Conservation (phyloP, 1,284 basidiomycete species). For the Cutaneotrichosporon spelunceum region DNA sequence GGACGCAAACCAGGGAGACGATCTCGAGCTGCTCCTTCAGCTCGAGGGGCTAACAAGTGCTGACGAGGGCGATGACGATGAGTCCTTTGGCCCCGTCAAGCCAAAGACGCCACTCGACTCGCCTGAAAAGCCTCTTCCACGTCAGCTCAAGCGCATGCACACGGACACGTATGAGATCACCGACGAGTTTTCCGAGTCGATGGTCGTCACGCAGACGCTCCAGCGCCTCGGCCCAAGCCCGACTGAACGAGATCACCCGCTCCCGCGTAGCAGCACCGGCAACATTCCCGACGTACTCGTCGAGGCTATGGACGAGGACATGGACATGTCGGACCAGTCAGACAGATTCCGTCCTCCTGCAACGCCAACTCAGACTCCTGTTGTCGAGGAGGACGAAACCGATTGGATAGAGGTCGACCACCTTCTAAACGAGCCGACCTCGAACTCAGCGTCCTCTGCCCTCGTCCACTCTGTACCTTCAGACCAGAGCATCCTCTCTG, state of each 20-base stretch:
- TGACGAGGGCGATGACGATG: conserved; percentile 11
- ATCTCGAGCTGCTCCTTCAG: conserved; percentile 36
- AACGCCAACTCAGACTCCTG: conserved; percentile 9
- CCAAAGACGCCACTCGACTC: conserved; percentile 21
- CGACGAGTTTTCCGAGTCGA: conserved; percentile 50
- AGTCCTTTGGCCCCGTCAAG: not conserved
- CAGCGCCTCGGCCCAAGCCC: conserved; percentile 20
- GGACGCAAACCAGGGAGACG: conserved; percentile 11
- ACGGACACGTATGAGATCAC: conserved; percentile 52
- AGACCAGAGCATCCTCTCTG: not conserved
- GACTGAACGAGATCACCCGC: conserved; percentile 7
- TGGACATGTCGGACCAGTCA: conserved; percentile 5
- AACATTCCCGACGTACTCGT: conserved; percentile 21
- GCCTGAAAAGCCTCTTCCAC: conserved; percentile 26
- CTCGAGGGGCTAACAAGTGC: conserved; percentile 36
- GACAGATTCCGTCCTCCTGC: not conserved
- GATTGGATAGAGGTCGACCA: conserved; percentile 52
- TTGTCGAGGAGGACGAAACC: conserved; percentile 28
- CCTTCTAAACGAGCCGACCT: conserved; percentile 19
- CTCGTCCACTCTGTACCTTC: not conserved
- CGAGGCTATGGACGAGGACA: conserved; percentile 24
- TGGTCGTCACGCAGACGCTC: conserved; percentile 33
- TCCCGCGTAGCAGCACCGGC: conserved; percentile 2
- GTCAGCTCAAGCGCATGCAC: conserved; percentile 27
- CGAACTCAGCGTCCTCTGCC: conserved; percentile 2